Evolutionary conservation across 306 rosid species (phyloP).

Genomic region (Vigna mungo): DNA sequence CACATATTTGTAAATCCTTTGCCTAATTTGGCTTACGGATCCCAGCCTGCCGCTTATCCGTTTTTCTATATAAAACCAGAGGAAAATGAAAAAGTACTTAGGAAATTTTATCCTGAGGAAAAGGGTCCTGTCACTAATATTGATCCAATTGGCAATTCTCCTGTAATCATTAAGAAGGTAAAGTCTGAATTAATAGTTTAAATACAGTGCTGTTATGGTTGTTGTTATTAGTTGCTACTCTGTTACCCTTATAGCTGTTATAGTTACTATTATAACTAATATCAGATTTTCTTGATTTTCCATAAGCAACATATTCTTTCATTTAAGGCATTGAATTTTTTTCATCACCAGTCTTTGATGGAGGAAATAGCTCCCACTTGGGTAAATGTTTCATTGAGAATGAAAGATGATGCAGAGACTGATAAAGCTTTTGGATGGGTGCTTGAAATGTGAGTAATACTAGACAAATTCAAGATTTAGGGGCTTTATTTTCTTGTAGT

Average conservation of each 20-base stretch:
- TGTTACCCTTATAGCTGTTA: slow-evolving; percentile 18
- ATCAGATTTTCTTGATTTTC: slow-evolving; percentile 21
- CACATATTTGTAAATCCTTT: slow-evolving; percentile 82
- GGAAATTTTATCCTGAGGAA: slow-evolving; percentile 80
- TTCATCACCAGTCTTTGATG: slow-evolving; percentile 66
- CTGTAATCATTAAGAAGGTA: slow-evolving; percentile 90
- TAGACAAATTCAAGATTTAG: not conserved
- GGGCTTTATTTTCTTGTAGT: slow-evolving; percentile 16
- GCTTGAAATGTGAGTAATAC: slow-evolving; percentile 86
- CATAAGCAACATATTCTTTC: slow-evolving; percentile 11
- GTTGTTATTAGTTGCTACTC: slow-evolving; percentile 17
- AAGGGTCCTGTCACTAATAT: slow-evolving; percentile 80
- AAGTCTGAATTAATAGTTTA: slow-evolving; percentile 42
- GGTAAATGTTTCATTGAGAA: slow-evolving; percentile 88
- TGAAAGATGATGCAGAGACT: slow-evolving; percentile 85
- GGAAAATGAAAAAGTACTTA: slow-evolving; percentile 66
- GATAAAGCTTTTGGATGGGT: slow-evolving; percentile 98
- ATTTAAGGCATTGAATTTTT: slow-evolving; percentile 41
- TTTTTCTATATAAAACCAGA: slow-evolving; percentile 88
- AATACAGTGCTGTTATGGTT: slow-evolving; percentile 9
- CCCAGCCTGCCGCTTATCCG: slow-evolving; percentile 73
- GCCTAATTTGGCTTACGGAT: slow-evolving; percentile 79
- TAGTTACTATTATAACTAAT: not conserved
- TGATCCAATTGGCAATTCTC: slow-evolving; percentile 98
- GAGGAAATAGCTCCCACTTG: slow-evolving; percentile 99